phyloP scores from a whole-genome alignment of 495 filamentous ascomycete species.

The Aspergillus biplanus region DNA sequence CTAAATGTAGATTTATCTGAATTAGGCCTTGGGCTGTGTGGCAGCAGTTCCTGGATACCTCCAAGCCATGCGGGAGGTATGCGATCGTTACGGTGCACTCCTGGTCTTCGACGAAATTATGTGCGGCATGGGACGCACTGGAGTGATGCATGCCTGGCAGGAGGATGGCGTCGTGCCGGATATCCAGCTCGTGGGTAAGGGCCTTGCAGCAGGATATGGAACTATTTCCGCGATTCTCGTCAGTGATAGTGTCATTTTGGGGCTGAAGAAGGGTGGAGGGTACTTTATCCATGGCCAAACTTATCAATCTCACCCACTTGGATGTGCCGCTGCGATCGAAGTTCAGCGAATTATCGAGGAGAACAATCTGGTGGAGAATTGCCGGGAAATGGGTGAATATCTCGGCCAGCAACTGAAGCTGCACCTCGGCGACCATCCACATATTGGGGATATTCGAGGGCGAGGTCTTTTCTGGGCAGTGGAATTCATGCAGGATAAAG shows the following conservation, averaged over 20 bases:
- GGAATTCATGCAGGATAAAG: slow-evolving; percentile 59
- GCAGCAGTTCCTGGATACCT: slow-evolving; percentile 44
- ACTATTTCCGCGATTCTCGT: slow-evolving; percentile 43
- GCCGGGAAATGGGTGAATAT: slow-evolving; percentile 50
- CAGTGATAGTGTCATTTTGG: slow-evolving; percentile 36
- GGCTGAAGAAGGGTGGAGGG: slow-evolving; percentile 34
- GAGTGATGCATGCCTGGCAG: slow-evolving; percentile 45
- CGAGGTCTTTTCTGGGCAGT: slow-evolving; percentile 66
- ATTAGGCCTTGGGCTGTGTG: slow-evolving; percentile 41
- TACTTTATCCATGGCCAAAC: slow-evolving; percentile 63
- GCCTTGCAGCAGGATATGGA: slow-evolving; percentile 42
- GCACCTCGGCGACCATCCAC: slow-evolving; percentile 49
- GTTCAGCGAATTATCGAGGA: slow-evolving; percentile 62
- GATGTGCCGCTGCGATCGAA: slow-evolving; percentile 62
- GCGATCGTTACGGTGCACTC: slow-evolving; percentile 44
- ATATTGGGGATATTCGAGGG: slow-evolving; percentile 69
- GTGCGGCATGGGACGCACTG: slow-evolving; percentile 44
- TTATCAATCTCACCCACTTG: slow-evolving; percentile 63
- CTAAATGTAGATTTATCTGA: neutral
- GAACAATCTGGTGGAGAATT: slow-evolving; percentile 58
- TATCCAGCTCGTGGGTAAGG: slow-evolving; percentile 48
- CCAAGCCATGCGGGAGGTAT: slow-evolving; percentile 38
- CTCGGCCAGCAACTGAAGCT: slow-evolving; percentile 50
- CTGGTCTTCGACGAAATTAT: slow-evolving; percentile 52
- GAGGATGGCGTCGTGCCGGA: slow-evolving; percentile 43